These are phyloP conservation scores for Hemerocallis citrina DNA, from an alignment of 106 monocot species.

Conservation along the genomic window DNA sequence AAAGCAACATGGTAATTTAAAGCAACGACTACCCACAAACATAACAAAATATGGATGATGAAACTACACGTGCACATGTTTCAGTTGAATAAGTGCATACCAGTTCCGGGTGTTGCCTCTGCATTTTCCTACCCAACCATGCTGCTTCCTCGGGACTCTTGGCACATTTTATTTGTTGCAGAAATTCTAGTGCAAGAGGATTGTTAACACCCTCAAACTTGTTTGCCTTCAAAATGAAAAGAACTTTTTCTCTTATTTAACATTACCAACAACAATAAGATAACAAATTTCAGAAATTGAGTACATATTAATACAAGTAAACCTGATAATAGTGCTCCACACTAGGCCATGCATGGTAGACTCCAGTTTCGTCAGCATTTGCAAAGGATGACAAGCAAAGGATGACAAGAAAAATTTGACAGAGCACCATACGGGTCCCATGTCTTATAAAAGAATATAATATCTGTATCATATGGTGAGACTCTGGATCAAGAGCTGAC, in stretches of 20 bases:
- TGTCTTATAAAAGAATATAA: conserved; percentile 97
- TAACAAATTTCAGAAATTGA: too few species aligned
- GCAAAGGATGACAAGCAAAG: too few species aligned
- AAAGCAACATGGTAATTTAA: too few species aligned
- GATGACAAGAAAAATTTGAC: conserved; percentile 95
- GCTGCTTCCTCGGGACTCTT: conserved; percentile 97
- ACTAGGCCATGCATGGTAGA: conserved; percentile 49
- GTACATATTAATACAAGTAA: too few species aligned
- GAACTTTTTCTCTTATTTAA: not conserved
- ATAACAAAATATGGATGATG: too few species aligned
- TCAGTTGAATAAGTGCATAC: conserved; percentile 35
- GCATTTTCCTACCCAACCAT: conserved; percentile 67
- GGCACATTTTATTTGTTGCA: conserved; percentile 64
- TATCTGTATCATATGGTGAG: conserved; percentile 68
- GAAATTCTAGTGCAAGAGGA: conserved; percentile 38
- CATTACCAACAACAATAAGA: not conserved
- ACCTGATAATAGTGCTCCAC: conserved; percentile 99
- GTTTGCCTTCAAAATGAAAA: conserved; percentile 46
- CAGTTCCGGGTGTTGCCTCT: conserved; percentile 65
- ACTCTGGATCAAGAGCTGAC: conserved; percentile 65
- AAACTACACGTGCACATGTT: too few species aligned
- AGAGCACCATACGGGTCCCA: conserved; percentile 92
- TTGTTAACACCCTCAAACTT: conserved; percentile 65
- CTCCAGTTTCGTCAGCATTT: conserved; percentile 64
- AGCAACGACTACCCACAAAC: too few species aligned